phyloP scores from a whole-genome alignment of 768 basidiomycete species.

The Lactifluus piperatus region DNA sequence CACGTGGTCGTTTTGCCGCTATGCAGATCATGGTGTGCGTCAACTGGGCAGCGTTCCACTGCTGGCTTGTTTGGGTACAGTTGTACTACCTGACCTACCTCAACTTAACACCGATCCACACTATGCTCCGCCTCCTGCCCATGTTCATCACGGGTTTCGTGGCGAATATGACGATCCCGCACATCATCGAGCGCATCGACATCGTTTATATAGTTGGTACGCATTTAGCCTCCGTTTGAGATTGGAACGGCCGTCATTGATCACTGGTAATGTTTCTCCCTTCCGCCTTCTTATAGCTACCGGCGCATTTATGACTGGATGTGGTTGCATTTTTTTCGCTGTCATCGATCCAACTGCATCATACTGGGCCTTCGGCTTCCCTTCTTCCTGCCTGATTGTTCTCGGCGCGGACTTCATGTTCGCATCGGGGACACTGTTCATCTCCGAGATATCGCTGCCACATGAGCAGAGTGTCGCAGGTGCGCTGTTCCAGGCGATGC shows the following conservation, averaged over 20 bases:
- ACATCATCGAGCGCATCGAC: constrained; percentile 46
- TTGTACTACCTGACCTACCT: constrained; percentile 67
- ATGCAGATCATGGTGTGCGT: constrained; percentile 55
- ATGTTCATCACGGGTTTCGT: constrained; percentile 58
- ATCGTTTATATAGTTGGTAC: constrained; percentile 50
- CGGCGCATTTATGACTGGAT: constrained; percentile 51
- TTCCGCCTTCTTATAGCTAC: constrained; percentile 25
- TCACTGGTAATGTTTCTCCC: too few species aligned
- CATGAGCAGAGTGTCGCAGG: constrained; percentile 73
- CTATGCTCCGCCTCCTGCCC: constrained; percentile 60
- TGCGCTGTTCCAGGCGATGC: constrained; percentile 73
- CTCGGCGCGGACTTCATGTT: constrained; percentile 76
- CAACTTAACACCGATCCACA: constrained; percentile 42
- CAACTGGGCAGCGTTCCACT: constrained; percentile 49
- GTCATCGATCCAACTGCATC: constrained; percentile 45
- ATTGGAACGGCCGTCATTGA: background rate
- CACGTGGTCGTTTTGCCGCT: constrained; percentile 50
- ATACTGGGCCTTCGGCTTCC: constrained; percentile 75
- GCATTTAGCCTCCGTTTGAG: background rate
- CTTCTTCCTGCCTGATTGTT: constrained; percentile 52
- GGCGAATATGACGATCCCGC: constrained; percentile 57
- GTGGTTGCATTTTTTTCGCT: constrained; percentile 59
- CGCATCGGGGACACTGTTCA: constrained; percentile 62
- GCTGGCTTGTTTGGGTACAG: constrained; percentile 51
- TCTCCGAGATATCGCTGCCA: constrained; percentile 55